A percentile compares a stretch with the other conserved stretches of the same genome.
Evolutionary conservation across 148 eudicot species (phyloP).

Genomic region (Vaccinium macrocarpon): DNA sequence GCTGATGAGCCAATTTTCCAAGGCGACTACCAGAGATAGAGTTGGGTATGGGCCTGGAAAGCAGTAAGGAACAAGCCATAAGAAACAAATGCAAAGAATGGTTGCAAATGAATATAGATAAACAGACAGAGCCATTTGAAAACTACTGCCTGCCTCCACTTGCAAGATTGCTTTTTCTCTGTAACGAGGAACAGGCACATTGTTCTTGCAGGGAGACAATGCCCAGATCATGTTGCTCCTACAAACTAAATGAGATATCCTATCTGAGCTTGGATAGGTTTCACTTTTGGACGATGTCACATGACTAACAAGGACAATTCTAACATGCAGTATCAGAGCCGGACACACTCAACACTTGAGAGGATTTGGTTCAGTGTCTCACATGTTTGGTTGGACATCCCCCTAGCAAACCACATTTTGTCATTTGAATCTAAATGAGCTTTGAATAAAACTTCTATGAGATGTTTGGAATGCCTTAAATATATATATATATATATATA

Average conservation of each 20-base stretch:
- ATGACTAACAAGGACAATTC: neutral
- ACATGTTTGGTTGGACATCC: neutral
- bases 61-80: neutral
- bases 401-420: neutral
- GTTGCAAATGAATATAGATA: neutral
- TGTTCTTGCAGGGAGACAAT: too few relatives aligned
- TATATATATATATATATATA: too few relatives aligned
- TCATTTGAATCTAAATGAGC: neutral
- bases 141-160: neutral
- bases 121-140: neutral
- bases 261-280: conserved; percentile 1
- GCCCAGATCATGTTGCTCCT: neutral
- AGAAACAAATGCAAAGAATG: neutral
- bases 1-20: conserved; percentile 20
- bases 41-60: conserved; percentile 22
- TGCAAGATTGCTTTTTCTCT: neutral
- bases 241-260: neutral
- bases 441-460: neutral
- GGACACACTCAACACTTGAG: neutral
- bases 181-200: too few relatives aligned
- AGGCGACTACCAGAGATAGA: conserved; percentile 22
- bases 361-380: neutral
- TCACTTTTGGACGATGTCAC: neutral
- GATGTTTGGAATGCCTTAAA: neutral
- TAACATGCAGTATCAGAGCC: neutral